Evolutionary conservation across 345 rosid species (phyloP), one percentile per base, ranked within the genome.

Genomic region (Euphorbia lathyris): DNA sequence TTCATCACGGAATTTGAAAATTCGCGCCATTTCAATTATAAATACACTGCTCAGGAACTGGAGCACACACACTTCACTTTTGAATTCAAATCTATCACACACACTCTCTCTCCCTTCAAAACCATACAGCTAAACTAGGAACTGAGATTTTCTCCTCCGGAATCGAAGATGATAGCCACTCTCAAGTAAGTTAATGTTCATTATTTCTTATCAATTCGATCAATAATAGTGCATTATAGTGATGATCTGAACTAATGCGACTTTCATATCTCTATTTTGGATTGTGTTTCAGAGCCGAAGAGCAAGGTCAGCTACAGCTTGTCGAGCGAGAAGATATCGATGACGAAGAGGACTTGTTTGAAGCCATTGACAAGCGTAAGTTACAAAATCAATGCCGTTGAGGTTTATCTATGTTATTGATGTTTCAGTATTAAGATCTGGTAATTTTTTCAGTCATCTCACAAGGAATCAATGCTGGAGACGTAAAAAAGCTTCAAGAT

Each of bases 381-480:
- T 63, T 68, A 27, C 69, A 13, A 36, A 58, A 47, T 57, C 65
- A 40, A 40, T 1, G 9, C 9, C 6, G 43, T 40, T 40, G 9
- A 40, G 1, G 43, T 6, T 10, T n/a, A n/a, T n/a, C n/a, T n/a
- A n/a, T n/a, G n/a, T 10, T 9, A 26, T 4, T 59, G 48, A 10
- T 51, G 51, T n/a, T 0, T 51, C 23, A 23, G 9, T 51, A 2
- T 13, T 47, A 47, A 47, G 52, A 13, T 47, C n/a, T 47, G 11
- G 19, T 56, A 26, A 56, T 25, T 75, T 19, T 23, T 77, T 65
- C 68, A 93, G 97, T 93, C 79, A 86, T 80, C 59, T 72, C 89
- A 48, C 93, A 86, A 76, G 98, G 97, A 68, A 88, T 93, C 77
- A 93, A 91, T 73, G 91, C 97, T 43, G 95, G 97, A 77, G 97